Evolutionary conservation across 2,329 filamentous ascomycete genomes (phyloP), one percentile per base, ranked within the genome.

Genomic region (Arthrobotrys entomopaga): DNA sequence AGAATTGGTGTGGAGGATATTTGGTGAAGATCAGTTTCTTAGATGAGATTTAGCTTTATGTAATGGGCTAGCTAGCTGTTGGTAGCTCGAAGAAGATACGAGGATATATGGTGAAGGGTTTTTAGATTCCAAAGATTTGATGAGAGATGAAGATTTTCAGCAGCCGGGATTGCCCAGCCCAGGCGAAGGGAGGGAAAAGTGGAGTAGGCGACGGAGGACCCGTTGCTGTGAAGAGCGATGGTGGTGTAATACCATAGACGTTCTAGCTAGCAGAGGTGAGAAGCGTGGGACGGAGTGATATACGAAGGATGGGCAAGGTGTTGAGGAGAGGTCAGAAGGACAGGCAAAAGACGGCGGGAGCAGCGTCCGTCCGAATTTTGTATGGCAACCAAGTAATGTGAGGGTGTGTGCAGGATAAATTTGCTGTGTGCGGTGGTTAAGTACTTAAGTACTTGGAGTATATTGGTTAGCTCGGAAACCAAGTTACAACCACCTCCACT

Each of bases 151-250:
- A n/a, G 65, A 11, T 20, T 26, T 34, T 34, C 29, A 10, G 54
- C 48, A 38, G 54, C 57, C 34, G 64, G 64, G 63, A 46, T 43
- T 42, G 26, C 65, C 65, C 65, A 69, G 65, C 65, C 65, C 65
- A 69, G 56, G 64, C 64, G 38, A 60, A 59, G 48, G 26, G 48
- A 40, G 40, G 49, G 43, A 16, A 26, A 26, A 40, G 34, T 5
- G 13, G n/a, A 58, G 50, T 3, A 10, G 29, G 10, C 10, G 29
- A 34, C 29, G 29, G 29, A 34, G 29, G 29, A 2, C 6, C 29
- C 3, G 29, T 34, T 34, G 29, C 29, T 34, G 29, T 50, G 64
- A 46, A 24, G 46, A 40, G 16, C 15, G 26, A 43, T 42, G 20
- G 29, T 59, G 40, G 46, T 53, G n/a, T n/a, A n/a, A n/a, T n/a